Evolutionary conservation across 768 basidiomycete species (phyloP), one percentile per base, ranked within the genome.

Genomic region (Psilocybe subaeruginosa): DNA sequence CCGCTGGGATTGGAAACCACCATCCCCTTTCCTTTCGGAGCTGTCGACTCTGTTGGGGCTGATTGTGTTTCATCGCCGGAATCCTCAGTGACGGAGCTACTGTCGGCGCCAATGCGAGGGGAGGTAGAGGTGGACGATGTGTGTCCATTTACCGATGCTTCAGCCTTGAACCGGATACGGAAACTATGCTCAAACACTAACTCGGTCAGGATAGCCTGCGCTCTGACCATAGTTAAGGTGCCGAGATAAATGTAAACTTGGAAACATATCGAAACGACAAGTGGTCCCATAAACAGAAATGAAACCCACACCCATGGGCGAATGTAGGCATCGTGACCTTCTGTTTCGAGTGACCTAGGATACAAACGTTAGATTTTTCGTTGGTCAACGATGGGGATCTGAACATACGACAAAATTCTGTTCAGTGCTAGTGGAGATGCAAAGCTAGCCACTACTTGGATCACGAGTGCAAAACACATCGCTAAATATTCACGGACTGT

Each of bases 281-380:
- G 67, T 9, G 87, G 83, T 17, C 84, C 86, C 3, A 83, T 51
- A 66, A 86, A 82, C 9, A 88, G 74, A 64, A 74, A 74, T 0
- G 73, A 37, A 29, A 91, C 81, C 89, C 90, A 92, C 8, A 91
- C 81, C 85, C 90, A 90, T 0, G 91, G 89, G 4, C 58, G 61
- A 39, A 82, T 80, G 31, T 88, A 72, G 16, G 73, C 67, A 0
- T 86, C 78, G 19, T 70, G 75, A 57, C 84, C 85, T 8, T 75
- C 73, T 2, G 70, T 78, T 71, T 91, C 88, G 27, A 92, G 73
- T 63, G 88, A 87, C 47, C 83, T 88, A 52, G 19, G 11, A 27
- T 4, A 35, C 50, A 52, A 48, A 53, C 4, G 30, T 58, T 30
- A 17, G 62, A 8, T 9, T 4, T 41, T 17, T 35, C 30, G 31